These are phyloP conservation scores for Eragrostis tef DNA, from an alignment of 202 grass and related monocot species.

Conservation along the genomic window DNA sequence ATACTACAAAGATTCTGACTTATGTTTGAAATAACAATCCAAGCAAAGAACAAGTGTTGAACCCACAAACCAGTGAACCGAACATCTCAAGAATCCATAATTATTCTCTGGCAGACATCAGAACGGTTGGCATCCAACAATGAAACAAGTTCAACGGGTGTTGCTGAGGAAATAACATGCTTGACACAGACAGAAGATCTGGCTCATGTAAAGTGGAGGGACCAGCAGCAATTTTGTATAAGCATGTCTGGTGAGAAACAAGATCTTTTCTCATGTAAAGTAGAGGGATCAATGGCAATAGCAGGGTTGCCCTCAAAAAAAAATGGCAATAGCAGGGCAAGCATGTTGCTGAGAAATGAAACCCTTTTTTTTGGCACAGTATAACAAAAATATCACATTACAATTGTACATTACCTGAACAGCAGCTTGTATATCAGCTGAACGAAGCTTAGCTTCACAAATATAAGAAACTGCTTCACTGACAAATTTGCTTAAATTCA, in stretches of 20 bases:
- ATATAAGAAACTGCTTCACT: slow-evolving; percentile 97
- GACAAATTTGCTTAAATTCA: slow-evolving; percentile 99
- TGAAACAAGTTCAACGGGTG: slow-evolving; percentile 29
- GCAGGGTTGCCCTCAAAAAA: too few species aligned
- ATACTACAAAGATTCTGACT: neutral
- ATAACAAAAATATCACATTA: neutral
- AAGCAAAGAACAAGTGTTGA: neutral
- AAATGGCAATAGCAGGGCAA: neutral
- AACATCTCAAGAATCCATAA: neutral
- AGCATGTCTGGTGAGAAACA: neutral
- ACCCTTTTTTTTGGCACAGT: neutral
- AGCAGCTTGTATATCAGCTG: slow-evolving; percentile 93
- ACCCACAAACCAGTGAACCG: slow-evolving; percentile 1
- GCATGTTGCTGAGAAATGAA: neutral
- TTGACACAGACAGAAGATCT: slow-evolving; percentile 11
- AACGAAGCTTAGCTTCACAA: slow-evolving; percentile 96
- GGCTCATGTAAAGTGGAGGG: neutral
- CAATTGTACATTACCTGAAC: slow-evolving; percentile 74
- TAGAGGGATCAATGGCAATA: neutral
- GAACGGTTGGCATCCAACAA: neutral
- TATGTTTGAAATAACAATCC: neutral
- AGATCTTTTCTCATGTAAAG: neutral
- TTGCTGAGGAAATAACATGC: slow-evolving; percentile 1
- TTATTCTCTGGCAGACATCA: neutral
- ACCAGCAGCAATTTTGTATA: neutral